Conservation (phyloP, 257 asterid species). For the Nicotiana tabacum region DNA sequence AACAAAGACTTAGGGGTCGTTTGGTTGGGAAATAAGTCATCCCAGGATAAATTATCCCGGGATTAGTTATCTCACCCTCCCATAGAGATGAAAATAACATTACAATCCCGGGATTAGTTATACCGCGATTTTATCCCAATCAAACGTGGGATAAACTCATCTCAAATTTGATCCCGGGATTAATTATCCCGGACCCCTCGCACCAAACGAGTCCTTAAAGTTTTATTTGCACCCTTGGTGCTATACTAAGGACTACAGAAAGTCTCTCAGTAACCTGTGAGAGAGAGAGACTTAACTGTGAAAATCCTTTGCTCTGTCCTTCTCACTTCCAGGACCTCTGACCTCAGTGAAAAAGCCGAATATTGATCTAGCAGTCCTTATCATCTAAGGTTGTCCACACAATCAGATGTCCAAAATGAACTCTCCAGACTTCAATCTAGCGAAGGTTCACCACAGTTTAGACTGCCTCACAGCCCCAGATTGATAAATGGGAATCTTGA, state of each 20-base stretch:
- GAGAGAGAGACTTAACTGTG: background rate
- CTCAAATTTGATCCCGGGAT: too few species aligned
- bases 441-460: background rate
- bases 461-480: background rate
- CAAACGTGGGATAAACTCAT: too few species aligned
- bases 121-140: too few species aligned
- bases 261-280: background rate
- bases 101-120: too few species aligned
- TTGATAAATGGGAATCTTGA: background rate
- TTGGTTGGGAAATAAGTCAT: too few species aligned
- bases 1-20: background rate
- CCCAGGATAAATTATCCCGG: too few species aligned
- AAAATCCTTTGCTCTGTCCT: background rate
- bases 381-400: background rate
- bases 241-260: background rate
- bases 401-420: background rate
- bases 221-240: background rate
- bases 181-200: too few species aligned
- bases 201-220: background rate
- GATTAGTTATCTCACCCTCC: too few species aligned
- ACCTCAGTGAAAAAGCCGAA: background rate
- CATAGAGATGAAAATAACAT: too few species aligned
- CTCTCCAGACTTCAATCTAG: background rate
- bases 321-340: conserved; percentile 2
- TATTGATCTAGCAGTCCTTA: background rate